phyloP scores from a whole-genome alignment of 1,284 basidiomycete species.

The Porodaedalea pini region DNA sequence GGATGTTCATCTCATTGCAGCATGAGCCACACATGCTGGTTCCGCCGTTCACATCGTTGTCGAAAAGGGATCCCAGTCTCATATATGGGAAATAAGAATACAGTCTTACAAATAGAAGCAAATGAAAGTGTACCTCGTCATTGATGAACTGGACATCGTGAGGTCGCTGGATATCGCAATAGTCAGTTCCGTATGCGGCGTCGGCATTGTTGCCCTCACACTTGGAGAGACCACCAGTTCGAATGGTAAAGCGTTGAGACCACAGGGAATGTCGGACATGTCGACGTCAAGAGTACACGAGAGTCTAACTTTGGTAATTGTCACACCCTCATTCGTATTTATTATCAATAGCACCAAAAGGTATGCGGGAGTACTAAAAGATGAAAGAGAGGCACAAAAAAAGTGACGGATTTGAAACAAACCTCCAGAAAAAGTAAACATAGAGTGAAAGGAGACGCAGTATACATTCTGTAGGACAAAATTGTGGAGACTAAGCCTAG shows the following conservation, averaged over 20 bases:
- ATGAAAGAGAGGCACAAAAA: no score
- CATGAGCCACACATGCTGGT: slow-evolving; percentile 43
- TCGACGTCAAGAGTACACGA: slow-evolving; percentile 59
- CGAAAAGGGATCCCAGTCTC: slow-evolving; percentile 39
- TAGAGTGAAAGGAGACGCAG: no score
- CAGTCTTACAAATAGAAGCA: neutral
- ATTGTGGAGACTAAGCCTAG: no score
- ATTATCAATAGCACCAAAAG: no score
- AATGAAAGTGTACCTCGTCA: slow-evolving; percentile 33
- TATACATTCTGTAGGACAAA: no score
- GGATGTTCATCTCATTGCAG: slow-evolving; percentile 56
- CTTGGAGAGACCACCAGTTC: slow-evolving; percentile 24
- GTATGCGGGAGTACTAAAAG: no score
- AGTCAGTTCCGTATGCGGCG: slow-evolving; percentile 32
- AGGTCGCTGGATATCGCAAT: slow-evolving; percentile 35
- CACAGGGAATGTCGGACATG: slow-evolving; percentile 50
- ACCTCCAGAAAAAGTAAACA: no score
- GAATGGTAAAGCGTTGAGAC: slow-evolving; percentile 43
- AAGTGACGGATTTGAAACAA: no score
- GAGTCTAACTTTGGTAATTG: no score
- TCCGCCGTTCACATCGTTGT: slow-evolving; percentile 43
- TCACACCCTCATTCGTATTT: no score
- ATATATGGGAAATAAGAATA: slow-evolving; percentile 34
- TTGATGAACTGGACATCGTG: slow-evolving; percentile 35
- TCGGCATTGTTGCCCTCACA: slow-evolving; percentile 26